phyloP scores from a whole-genome alignment of 2,329 filamentous ascomycete genomes.

The Allantophomopsis lycopodina region DNA sequence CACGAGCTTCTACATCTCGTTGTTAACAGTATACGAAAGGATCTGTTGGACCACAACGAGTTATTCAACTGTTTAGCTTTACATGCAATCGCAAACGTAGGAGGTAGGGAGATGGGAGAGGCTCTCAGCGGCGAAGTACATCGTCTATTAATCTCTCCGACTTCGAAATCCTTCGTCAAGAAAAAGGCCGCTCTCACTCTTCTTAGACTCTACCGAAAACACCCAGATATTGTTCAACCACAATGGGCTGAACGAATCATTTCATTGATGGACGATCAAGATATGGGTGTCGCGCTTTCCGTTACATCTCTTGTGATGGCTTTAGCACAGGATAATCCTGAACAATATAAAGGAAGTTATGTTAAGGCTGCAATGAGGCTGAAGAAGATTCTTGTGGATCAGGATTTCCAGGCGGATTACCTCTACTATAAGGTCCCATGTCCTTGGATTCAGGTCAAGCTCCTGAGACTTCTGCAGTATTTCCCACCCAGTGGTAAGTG shows the following conservation, averaged over 20 bases:
- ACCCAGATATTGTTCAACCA: constrained; percentile 82
- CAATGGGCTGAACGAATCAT: constrained; percentile 98
- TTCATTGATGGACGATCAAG: constrained; percentile 93
- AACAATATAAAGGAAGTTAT: constrained; percentile 88
- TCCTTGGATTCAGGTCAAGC: constrained; percentile 94
- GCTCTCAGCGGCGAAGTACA: constrained; percentile 87
- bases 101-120: constrained; percentile 93
- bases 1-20: constrained; percentile 93
- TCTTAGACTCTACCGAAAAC: constrained; percentile 85
- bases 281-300: constrained; percentile 87
- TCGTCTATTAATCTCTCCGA: constrained; percentile 85
- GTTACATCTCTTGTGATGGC: constrained; percentile 94
- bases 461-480: constrained; percentile 84
- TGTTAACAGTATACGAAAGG: constrained; percentile 96
- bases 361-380: constrained; percentile 82
- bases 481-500: constrained; percentile 77
- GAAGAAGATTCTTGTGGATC: constrained; percentile 82
- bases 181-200: constrained; percentile 96
- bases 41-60: constrained; percentile 88
- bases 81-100: constrained; percentile 96
- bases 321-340: constrained; percentile 83
- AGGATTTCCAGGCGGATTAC: constrained; percentile 81
- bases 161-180: constrained; percentile 95
- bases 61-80: constrained; percentile 93
- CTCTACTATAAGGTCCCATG: constrained; percentile 99